A percentile compares a stretch with the other conserved stretches of the same genome.
Evolutionary conservation across 768 basidiomycete species (phyloP).

Genomic region (Exidia glandulosa): DNA sequence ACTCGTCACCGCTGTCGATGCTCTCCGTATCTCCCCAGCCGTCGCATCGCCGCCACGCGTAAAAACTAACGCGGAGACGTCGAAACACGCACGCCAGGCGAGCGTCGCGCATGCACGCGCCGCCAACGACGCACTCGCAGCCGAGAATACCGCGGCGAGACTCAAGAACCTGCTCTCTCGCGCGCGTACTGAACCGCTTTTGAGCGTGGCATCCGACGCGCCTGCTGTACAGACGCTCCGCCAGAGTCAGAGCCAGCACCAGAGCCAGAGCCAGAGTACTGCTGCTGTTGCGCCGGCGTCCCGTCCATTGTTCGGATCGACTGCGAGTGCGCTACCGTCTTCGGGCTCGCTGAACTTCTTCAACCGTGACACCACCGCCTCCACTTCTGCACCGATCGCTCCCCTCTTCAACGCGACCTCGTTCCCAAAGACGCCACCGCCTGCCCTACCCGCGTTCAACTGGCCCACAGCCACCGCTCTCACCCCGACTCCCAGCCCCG

Average conservation of each 20-base stretch:
- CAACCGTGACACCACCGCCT: neutral
- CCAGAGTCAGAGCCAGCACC: neutral
- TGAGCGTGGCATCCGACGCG: slow-evolving; percentile 1
- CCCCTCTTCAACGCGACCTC: neutral
- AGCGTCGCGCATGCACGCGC: neutral
- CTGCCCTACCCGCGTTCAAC: neutral
- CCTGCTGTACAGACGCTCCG: neutral
- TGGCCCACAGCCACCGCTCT: slow-evolving; percentile 23
- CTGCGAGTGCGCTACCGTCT: too few relatives aligned
- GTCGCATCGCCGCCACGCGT: slow-evolving; percentile 16
- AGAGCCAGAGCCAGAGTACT: too few relatives aligned
- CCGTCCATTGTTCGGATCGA: too few relatives aligned
- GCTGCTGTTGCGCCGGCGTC: too few relatives aligned
- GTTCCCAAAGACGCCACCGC: neutral
- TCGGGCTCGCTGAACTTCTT: too few relatives aligned
- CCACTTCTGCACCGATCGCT: neutral
- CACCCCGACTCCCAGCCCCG: neutral
- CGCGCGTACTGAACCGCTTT: neutral
- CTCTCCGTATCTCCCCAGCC: slow-evolving; percentile 26
- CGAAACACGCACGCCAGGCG: slow-evolving; percentile 16
- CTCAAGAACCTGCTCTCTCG: neutral
- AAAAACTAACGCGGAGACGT: slow-evolving; percentile 25
- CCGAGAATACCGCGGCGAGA: neutral
- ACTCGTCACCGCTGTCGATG: slow-evolving; percentile 42
- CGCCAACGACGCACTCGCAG: neutral